Evolutionary conservation across 1,139 yeast genomes (phyloP), one percentile per base, ranked within the genome.

Genomic region (Saccharomycopsis hybrid): DNA sequence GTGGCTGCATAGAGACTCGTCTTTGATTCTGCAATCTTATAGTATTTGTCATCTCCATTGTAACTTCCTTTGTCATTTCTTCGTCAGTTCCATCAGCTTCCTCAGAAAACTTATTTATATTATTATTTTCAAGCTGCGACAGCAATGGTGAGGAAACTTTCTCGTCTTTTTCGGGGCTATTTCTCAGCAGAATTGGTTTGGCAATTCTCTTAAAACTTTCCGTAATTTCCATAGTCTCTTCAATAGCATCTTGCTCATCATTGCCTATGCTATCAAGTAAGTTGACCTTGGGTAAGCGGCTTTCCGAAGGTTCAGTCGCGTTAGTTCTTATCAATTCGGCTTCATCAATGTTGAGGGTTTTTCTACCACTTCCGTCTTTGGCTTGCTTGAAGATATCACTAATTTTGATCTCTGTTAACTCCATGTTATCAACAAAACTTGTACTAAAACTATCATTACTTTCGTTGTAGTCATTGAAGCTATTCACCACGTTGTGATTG

Each of bases 81-180:
- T 57, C 59, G 2, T 54, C 57, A 24, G 57, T 28, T 4, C 50
- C 43, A 3, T 59, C 55, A 11, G 58, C 51, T 18, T 58, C 61
- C 59, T 54, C 53, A 2, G 54, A 44, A 29, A 53, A 56, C 9
- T 54, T 57, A 9, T 37, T 47, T 2, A 49, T 52, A 39, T 13
- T 9, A 39, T 28, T 25, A 25, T 27, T 25, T 9, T 33, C 37
- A n/a, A 5, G 13, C 13, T 4, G 11, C 13, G 37, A 33, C 11
- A 33, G 11, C 4, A 18, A 18, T 7, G 11, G 11, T 4, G 37
- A 11, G 11, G 13, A 18, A n/a, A 11, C 37, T 18, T 11, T 33
- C 13, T 18, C 27, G 5, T 38, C 41, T 11, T 38, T 28, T 18
- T 28, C 29, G 5, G 29, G 42, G 30, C 27, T 11, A 3, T 40